These are phyloP conservation scores for Blastocystis sp. DNA, from an alignment of 352 stramenopile genomes.

Conservation along the genomic window DNA sequence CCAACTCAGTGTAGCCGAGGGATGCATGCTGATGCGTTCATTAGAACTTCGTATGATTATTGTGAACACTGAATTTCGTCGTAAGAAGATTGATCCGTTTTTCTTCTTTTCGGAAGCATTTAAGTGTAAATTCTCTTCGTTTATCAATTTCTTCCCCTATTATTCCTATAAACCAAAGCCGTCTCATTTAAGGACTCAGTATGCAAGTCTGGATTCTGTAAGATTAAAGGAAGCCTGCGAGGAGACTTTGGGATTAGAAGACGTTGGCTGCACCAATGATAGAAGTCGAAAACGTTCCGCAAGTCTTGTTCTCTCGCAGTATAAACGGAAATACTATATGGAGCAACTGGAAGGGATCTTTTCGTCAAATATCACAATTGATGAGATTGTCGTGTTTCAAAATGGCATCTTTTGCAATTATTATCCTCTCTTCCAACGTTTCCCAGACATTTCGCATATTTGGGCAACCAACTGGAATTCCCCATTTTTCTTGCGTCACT, in stretches of 20 bases:
- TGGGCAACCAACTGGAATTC: conserved; percentile 39
- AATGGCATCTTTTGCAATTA: conserved; percentile 10
- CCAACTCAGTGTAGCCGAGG: not conserved
- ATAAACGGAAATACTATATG: not conserved
- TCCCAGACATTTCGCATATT: not conserved
- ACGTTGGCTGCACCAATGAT: not conserved
- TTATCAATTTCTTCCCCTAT: not conserved
- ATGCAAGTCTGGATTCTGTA: not conserved
- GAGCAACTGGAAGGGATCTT: conserved; percentile 4
- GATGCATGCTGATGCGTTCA: conserved; percentile 10
- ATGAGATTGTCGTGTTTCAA: conserved; percentile 7
- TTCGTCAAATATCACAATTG: not conserved
- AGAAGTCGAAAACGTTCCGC: not conserved
- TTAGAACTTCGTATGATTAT: not conserved
- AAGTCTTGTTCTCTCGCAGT: conserved; percentile 14
- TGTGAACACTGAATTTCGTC: conserved; percentile 9
- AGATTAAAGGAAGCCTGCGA: not conserved
- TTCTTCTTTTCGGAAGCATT: conserved; percentile 1
- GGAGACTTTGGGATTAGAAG: not conserved
- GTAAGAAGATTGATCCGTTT: not conserved
- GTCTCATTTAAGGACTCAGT: not conserved
- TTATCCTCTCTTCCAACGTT: not conserved
- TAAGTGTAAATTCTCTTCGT: not conserved
- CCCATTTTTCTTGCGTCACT: conserved; percentile 20
- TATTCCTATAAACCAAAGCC: not conserved